Conservation (phyloP, 2,329 filamentous ascomycete genomes). For the Trichoderma sp. region DNA sequence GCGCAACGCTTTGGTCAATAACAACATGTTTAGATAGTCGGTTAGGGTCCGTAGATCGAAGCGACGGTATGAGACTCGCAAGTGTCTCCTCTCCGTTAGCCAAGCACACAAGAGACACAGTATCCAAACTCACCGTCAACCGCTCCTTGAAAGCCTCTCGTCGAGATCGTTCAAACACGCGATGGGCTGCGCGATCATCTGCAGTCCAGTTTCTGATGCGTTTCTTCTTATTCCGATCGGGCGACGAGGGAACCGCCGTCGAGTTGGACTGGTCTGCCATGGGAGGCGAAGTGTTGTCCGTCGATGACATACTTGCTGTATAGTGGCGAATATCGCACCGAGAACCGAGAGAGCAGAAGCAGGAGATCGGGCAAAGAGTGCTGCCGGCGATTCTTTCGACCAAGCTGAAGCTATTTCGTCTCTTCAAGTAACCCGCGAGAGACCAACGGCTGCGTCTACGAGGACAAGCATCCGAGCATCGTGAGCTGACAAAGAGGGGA, state of each 20-base stretch:
- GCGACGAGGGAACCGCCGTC: neutral
- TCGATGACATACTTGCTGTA: conserved; percentile 8
- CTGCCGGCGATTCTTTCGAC: neutral
- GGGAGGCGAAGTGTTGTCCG: conserved; percentile 17
- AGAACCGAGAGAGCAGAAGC: neutral
- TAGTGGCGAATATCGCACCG: neutral
- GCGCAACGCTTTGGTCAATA: conserved; percentile 39
- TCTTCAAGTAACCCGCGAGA: neutral
- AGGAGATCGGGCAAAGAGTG: neutral
- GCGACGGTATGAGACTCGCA: conserved; percentile 37
- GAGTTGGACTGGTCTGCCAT: neutral
- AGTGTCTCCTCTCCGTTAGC: conserved; percentile 33
- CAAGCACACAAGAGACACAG: neutral
- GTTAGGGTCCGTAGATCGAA: conserved; percentile 37
- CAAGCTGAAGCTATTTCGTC: neutral
- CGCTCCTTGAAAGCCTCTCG: conserved; percentile 45
- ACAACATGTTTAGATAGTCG: conserved; percentile 44
- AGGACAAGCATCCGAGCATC: neutral
- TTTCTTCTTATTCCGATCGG: conserved; percentile 32
- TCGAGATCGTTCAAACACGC: conserved; percentile 43
- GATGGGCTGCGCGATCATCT: conserved; percentile 43
- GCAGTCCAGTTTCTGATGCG: conserved; percentile 42
- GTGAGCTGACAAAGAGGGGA: conserved; percentile 17
- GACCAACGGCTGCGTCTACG: neutral
- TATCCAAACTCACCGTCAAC: conserved; percentile 35